Percentiles rank a stretch among this genome's conserved stretches.
Evolutionary conservation across 306 rosid genomes (phyloP).

Genomic region (Cicer bijugum): DNA sequence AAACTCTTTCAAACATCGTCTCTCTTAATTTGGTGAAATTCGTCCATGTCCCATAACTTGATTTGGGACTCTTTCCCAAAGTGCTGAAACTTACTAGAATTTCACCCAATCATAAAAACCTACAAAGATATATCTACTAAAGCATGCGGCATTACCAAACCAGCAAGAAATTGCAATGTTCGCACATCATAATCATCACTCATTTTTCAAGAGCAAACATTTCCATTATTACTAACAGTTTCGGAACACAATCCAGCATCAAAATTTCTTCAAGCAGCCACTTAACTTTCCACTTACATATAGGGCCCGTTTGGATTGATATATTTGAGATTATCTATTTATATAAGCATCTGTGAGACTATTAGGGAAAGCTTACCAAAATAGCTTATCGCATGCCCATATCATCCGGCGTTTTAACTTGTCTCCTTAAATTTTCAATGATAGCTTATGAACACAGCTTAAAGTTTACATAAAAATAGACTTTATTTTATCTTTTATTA

Average conservation of each 20-base stretch:
- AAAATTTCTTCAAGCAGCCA: constrained; percentile 18
- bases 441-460: background rate
- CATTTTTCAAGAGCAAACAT: background rate
- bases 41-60: too few species aligned
- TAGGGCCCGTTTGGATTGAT: background rate
- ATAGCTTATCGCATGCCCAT: too few species aligned
- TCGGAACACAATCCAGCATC: background rate
- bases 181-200: background rate
- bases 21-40: too few species aligned
- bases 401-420: too few species aligned
- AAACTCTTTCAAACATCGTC: too few species aligned
- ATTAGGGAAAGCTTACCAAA: background rate
- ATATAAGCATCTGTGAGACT: background rate
- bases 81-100: too few species aligned
- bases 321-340: background rate
- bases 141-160: background rate
- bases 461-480: background rate
- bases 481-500: background rate
- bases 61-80: too few species aligned
- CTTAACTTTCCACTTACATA: background rate
- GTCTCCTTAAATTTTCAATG: too few species aligned
- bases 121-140: background rate
- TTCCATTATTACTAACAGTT: background rate
- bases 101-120: background rate
- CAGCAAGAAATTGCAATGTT: background rate